These are phyloP conservation scores for Syncephalastrum sp. DNA, from an alignment of 371 early-diverging fungal species.

Conservation along the genomic window DNA sequence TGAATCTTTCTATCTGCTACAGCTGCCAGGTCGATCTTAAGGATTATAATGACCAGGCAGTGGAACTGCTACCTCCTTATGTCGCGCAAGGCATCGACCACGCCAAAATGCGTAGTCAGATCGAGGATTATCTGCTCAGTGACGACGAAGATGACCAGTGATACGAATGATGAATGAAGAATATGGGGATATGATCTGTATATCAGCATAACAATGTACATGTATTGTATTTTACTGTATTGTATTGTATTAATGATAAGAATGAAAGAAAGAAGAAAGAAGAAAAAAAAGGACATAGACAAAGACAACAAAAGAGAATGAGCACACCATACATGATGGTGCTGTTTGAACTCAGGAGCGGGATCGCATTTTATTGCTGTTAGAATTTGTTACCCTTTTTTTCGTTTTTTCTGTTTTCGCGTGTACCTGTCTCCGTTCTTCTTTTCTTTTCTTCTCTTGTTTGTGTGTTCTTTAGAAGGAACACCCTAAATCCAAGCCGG, in stretches of 20 bases:
- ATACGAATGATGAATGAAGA: neutral
- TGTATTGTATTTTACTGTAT: too few species aligned
- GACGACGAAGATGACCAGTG: constrained; percentile 35
- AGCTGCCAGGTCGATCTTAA: constrained; percentile 60
- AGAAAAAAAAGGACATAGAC: neutral
- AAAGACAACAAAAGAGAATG: too few species aligned
- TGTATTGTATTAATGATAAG: neutral
- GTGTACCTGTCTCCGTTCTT: neutral
- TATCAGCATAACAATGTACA: too few species aligned
- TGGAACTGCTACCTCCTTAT: constrained; percentile 23
- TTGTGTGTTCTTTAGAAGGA: neutral
- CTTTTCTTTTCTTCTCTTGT: neutral
- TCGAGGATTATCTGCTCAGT: constrained; percentile 54
- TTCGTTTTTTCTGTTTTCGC: too few species aligned
- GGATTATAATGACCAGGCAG: constrained; percentile 31
- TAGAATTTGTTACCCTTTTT: too few species aligned
- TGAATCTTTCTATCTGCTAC: constrained; percentile 52
- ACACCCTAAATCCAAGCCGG: constrained; percentile 1
- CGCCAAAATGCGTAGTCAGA: constrained; percentile 48
- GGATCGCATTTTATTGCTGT: too few species aligned
- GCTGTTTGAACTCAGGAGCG: too few species aligned
- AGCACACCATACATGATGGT: neutral
- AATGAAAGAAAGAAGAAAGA: neutral
- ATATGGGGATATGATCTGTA: neutral
- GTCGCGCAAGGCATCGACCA: constrained; percentile 24